A percentile compares a stretch with the other conserved stretches of the same genome.
These are phyloP conservation scores for Ophiostoma montium DNA, from an alignment of 2,329 filamentous ascomycete species.

Conservation along the genomic window DNA sequence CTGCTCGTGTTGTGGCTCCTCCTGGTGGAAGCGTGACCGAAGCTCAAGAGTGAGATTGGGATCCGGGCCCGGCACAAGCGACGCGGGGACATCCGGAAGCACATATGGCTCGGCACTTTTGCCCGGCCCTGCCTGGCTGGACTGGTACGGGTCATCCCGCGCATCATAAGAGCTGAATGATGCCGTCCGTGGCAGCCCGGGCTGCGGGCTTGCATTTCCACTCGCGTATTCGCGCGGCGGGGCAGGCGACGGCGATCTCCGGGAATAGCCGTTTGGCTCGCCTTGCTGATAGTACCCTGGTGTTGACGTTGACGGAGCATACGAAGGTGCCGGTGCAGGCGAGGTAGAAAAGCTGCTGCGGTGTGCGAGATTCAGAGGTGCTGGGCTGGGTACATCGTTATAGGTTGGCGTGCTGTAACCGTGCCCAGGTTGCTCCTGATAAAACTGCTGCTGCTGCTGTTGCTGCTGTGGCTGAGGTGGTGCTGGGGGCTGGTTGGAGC, in stretches of 20 bases:
- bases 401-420: slow-evolving; percentile 22
- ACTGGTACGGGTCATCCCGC: slow-evolving; percentile 20
- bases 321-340: slow-evolving; percentile 17
- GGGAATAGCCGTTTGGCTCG: slow-evolving; percentile 2
- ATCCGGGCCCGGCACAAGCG: slow-evolving; percentile 48
- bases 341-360: slow-evolving; percentile 17
- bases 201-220: neutral
- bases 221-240: neutral
- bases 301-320: slow-evolving; percentile 14
- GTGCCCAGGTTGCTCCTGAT: slow-evolving; percentile 3
- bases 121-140: slow-evolving; percentile 24
- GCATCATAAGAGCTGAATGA: slow-evolving; percentile 15
- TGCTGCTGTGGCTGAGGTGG: slow-evolving; percentile 6
- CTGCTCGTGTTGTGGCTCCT: slow-evolving; percentile 25
- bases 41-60: slow-evolving; percentile 40
- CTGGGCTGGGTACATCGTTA: slow-evolving; percentile 26
- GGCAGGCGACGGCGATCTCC: slow-evolving; percentile 9
- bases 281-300: slow-evolving; percentile 3
- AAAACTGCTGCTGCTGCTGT: slow-evolving; percentile 8
- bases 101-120: slow-evolving; percentile 23
- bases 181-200: neutral
- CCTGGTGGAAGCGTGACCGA: slow-evolving; percentile 42
- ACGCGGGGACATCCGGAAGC: slow-evolving; percentile 36
- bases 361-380: slow-evolving; percentile 29
- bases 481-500: slow-evolving; percentile 13